Evolutionary conservation across 106 monocot genomes (phyloP).

Genomic region (Vanilla planifolia): DNA sequence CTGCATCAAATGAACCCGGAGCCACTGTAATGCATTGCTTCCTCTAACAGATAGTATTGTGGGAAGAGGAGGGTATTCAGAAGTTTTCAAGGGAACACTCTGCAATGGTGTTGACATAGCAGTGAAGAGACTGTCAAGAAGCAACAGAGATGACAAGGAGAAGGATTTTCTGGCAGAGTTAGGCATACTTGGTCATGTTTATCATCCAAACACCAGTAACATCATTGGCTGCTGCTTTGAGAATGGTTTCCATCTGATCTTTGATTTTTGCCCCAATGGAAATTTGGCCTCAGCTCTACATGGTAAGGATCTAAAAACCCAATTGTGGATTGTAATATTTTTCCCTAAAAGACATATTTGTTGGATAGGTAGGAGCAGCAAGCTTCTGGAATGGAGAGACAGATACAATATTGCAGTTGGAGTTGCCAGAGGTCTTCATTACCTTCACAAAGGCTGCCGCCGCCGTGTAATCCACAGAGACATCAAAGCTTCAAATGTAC

Average conservation of each 20-base stretch:
- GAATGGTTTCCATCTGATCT: constrained; percentile 63
- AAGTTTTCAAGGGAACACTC: constrained; percentile 57
- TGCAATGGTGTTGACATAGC: constrained; percentile 42
- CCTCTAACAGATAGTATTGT: constrained; percentile 45
- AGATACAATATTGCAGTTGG: constrained; percentile 55
- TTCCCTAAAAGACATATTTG: too few relatives aligned
- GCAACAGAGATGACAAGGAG: constrained; percentile 35
- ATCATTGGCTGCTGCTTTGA: constrained; percentile 63
- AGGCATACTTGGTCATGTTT: constrained; percentile 61
- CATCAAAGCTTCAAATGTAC: constrained; percentile 70
- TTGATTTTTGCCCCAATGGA: constrained; percentile 62
- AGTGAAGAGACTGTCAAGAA: constrained; percentile 49
- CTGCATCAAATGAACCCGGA: too few relatives aligned
- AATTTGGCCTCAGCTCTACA: constrained; percentile 58
- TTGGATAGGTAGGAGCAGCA: constrained; percentile 27
- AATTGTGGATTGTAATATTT: too few relatives aligned
- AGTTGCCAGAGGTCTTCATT: constrained; percentile 61
- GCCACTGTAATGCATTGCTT: too few relatives aligned
- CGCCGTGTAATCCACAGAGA: constrained; percentile 59
- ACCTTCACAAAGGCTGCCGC: constrained; percentile 56
- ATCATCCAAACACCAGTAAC: constrained; percentile 50
- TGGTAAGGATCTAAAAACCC: constrained; percentile 15
- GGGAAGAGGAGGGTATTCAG: constrained; percentile 64
- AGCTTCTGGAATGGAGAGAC: constrained; percentile 40
- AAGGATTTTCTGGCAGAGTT: constrained; percentile 55